Evolutionary conservation across 2,329 filamentous ascomycete species (phyloP).

Genomic region (Chalaropsis ovoidea): DNA sequence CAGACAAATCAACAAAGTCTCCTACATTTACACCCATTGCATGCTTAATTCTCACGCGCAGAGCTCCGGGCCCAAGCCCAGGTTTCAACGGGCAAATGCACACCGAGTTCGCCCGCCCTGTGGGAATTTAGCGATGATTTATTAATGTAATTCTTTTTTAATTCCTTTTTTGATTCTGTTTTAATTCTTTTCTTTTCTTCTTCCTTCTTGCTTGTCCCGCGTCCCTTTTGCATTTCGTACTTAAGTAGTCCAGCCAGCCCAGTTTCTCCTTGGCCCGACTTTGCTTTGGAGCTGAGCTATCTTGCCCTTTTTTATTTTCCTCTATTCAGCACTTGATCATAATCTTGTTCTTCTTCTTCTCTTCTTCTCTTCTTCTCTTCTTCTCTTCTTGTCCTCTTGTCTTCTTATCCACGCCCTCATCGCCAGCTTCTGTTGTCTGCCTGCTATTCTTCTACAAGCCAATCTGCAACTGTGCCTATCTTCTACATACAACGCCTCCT

Average conservation of each 20-base stretch:
- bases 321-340: background rate
- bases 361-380: slow-evolving; percentile 18
- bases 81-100: background rate
- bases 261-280: background rate
- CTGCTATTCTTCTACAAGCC: background rate
- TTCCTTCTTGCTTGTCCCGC: slow-evolving; percentile 14
- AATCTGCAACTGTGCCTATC: slow-evolving; percentile 21
- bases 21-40: slow-evolving; percentile 6
- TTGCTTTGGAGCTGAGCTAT: slow-evolving; percentile 15
- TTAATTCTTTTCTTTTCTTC: slow-evolving; percentile 5
- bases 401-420: background rate
- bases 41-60: slow-evolving; percentile 4
- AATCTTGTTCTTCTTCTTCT: slow-evolving; percentile 12
- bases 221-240: slow-evolving; percentile 11
- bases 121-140: background rate
- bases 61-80: background rate
- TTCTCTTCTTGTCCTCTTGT: background rate
- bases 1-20: too few relatives aligned
- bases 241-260: slow-evolving; percentile 11
- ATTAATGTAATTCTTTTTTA: slow-evolving; percentile 11
- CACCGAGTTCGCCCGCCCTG: slow-evolving; percentile 14
- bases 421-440: background rate
- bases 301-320: background rate
- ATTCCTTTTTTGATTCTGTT: slow-evolving; percentile 10
- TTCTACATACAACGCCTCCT: slow-evolving; percentile 11